Evolutionary conservation across 106 monocot species (phyloP).

Genomic region (Dioscorea zingiberensis): DNA sequence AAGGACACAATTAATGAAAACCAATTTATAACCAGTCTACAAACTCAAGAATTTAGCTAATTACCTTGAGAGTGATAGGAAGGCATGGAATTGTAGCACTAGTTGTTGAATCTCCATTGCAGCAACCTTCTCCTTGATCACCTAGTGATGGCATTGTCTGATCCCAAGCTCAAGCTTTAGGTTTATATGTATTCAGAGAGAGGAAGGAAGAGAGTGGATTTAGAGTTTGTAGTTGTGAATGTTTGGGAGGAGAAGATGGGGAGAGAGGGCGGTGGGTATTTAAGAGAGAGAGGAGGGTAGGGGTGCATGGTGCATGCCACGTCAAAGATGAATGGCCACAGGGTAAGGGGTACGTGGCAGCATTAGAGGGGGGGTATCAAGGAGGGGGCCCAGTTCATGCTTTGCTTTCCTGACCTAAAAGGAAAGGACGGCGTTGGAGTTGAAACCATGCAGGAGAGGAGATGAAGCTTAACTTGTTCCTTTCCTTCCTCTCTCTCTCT

Average conservation of each 20-base stretch:
- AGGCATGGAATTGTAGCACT: too few species aligned
- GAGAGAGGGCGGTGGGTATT: conserved; percentile 1
- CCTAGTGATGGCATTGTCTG: neutral
- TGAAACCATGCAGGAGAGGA: too few species aligned
- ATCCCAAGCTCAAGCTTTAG: too few species aligned
- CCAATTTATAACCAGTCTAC: too few species aligned
- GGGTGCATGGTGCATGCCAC: conserved; percentile 4
- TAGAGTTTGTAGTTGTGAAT: too few species aligned
- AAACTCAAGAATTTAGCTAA: neutral
- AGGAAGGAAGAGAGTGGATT: too few species aligned
- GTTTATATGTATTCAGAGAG: too few species aligned
- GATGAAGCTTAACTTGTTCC: too few species aligned
- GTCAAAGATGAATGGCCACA: neutral
- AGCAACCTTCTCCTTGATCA: neutral
- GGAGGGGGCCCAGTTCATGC: neutral
- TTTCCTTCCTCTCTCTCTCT: too few species aligned
- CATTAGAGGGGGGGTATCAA: neutral
- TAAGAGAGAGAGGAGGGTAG: neutral
- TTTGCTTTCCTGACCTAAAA: too few species aligned
- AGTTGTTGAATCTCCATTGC: neutral
- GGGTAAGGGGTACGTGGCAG: neutral
- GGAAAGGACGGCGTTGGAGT: too few species aligned
- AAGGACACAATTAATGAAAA: too few species aligned
- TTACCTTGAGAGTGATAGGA: neutral
- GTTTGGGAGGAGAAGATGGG: neutral